Base-by-base conservation (phyloP, 2,329 filamentous ascomycete species). In the Alternaria arbusti region DNA sequence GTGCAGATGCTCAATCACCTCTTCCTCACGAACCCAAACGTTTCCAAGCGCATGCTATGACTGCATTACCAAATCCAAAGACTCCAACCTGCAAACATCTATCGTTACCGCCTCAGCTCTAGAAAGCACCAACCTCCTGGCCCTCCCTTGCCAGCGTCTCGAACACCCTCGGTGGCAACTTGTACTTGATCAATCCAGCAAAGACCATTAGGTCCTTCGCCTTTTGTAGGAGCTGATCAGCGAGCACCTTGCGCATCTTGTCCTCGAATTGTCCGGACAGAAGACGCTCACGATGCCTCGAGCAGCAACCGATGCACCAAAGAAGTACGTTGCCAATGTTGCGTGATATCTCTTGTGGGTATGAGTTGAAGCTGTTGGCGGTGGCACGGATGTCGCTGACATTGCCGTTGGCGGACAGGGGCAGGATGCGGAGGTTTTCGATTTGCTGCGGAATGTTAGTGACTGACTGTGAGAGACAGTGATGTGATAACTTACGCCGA, bases 191-290 rank as follows among this genome's bases (percentile, higher is more conserved):
- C 86, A 97, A 89, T 60, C 94, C 95, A 15, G 94, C 95, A 84
- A 97, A 98, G 13, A 96, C 91, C 84, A 96, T 97, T 73, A 97
- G 82, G 80, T 98, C 95, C 79, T 94, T 89, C 43, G 92, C 94
- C 83, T 92, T 93, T 79, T 91, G 88, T 82, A 91, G 88, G 74
- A 96, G 84, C 73, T 91, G 86, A 61, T 91, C 89, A 55, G 90
- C 89, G 79, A 82, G 72, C 52, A 76, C 70, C 84, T 82, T 77
- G 82, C 85, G 75, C 86, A 75, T 78, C 9, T 84, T 68, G 86
- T 90, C 90, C 70, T 91, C 93, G 79, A 91, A 97, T 71, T 90
- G 87, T 26, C 90, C 89, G 62, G 85, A 86, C 59, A 87, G 86
- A 65, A 89, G 84, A 71, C 91, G 90, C 66, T 79, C 77, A 22